Base-by-base conservation (phyloP, 768 basidiomycete species). In the Serendipita vermifera region DNA sequence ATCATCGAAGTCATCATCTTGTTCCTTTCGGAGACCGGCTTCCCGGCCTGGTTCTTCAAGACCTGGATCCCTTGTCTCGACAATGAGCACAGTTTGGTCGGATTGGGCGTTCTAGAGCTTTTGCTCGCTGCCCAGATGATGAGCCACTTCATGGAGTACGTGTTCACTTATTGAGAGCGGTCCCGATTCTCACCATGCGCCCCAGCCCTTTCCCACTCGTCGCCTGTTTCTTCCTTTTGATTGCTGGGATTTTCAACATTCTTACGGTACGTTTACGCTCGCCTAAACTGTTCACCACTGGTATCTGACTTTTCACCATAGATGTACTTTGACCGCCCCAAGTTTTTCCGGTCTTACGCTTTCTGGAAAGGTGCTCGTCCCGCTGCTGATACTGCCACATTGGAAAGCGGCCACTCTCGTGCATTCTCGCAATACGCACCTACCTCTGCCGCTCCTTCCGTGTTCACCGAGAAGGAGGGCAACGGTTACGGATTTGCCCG, bases 311-410 rank as follows among this genome's bases (percentile, higher is more conserved):
- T 11, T 26, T 11, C 22, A 24, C 26, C 27, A 7, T 26, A 51
- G 46, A 51, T 51, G 46, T 51, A 51, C 46, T 51, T 51, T 51
- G 46, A 51, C 29, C 26, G 46, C n/a, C 46, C 46, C 46, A 51
- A 51, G 46, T 51, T 51, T 31, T 51, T 51, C 46, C 46, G 46
- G n/a, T 51, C 46, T 22, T 51, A 51, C 27, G 24, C 46, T 27
- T 51, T 51, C 46, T 51, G 46, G 46, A 51, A 51, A n/a, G 27
- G 46, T 31, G 5, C 46, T n/a, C 46, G 46, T 26, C 7, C 46
- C 9, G 24, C 46, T 31, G 32, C 26, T 31, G 46, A 51, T 31
- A 4, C 32, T 11, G n/a, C 17, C 5, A 22, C 46, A 27, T 22
- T 51, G 5, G 46, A 51, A 27, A 51, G 46, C 46, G 46, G 46